A percentile compares a stretch with the other conserved stretches of the same genome.
Evolutionary conservation across 306 rosid genomes (phyloP).

Genomic region (Lathyrus sativus): DNA sequence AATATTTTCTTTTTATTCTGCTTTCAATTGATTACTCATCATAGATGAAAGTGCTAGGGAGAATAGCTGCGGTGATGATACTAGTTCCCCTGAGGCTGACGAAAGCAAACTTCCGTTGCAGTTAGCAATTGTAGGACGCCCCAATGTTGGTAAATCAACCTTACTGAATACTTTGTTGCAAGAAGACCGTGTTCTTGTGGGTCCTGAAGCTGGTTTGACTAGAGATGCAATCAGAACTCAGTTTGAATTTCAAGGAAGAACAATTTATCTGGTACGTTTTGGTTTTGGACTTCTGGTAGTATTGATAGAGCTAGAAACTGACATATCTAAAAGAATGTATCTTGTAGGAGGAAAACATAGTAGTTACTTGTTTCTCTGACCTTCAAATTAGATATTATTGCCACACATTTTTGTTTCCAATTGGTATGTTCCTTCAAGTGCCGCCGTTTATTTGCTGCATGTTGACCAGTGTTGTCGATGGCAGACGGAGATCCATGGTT

Average conservation of each 20-base stretch:
- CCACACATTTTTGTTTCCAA: background rate
- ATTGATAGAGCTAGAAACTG: conserved; percentile 11
- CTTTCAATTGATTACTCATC: conserved; percentile 34
- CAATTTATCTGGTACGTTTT: conserved; percentile 64
- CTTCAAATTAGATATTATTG: conserved; percentile 26
- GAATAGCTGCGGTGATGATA: conserved; percentile 40
- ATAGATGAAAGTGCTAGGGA: conserved; percentile 53
- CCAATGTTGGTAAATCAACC: conserved; percentile 97
- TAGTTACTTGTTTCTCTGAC: conserved; percentile 16
- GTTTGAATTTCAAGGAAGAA: conserved; percentile 87
- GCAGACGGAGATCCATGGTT: too few relatives aligned
- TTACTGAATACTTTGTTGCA: conserved; percentile 81
- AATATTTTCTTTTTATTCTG: conserved; percentile 12
- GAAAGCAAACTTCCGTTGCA: conserved; percentile 76
- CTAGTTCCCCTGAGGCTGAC: conserved; percentile 48
- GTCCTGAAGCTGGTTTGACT: conserved; percentile 96
- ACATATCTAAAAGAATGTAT: conserved; percentile 25
- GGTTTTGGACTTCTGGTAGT: conserved; percentile 22
- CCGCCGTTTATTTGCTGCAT: background rate
- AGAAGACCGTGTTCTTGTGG: conserved; percentile 92
- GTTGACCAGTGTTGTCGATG: too few relatives aligned
- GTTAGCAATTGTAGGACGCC: conserved; percentile 94
- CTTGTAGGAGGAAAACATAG: conserved; percentile 29
- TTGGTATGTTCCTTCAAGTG: background rate
- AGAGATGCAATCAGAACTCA: conserved; percentile 94